Evolutionary conservation across 2,329 filamentous ascomycete genomes (phyloP), one percentile per base, ranked within the genome.

Genomic region (Hypoxylon sp.): DNA sequence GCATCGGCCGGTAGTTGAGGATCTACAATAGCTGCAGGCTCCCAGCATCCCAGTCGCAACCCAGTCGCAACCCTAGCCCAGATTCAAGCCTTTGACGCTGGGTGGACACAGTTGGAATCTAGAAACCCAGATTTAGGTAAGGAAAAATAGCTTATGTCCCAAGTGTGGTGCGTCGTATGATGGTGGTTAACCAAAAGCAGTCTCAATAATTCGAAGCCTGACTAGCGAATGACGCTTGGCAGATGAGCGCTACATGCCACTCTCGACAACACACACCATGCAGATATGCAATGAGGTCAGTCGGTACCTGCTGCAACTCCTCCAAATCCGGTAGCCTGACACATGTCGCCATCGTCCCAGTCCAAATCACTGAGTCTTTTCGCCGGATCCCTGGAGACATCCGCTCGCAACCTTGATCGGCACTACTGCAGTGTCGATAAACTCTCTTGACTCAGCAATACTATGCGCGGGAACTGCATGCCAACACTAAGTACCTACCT

Each of bases 1-100:
- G 67, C 65, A 71, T 67, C 68, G 61, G 61, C 50, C 67, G 68
- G 68, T 71, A 71, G 65, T 71, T 71, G 65, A 62, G 5, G 65
- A 71, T 71, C 68, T 71, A 41, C 68, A 53, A 63, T 55, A 25
- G 62, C 65, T 63, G 60, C 64, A 65, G 21, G 53, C 41, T 21
- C 32, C 60, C 36, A 30, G 28, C 6, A 9, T 6, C 52, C 49
- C 49, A 43, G 48, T 53, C 25, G 34, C 9, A 55, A 36, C 56
- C 49, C 49, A 43, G 48, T 53, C 23, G 32, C 6, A 55, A 36
- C 19, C 45, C 53, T 53, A 59, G 63, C 53, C 58, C 28, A 57
- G 25, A 36, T 28, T 28, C 43, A 60, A 56, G 62, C 57, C 50
- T 34, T 67, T 28, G 5, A 7, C 6, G 56, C 49, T 32, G 53